Conservation (phyloP, 768 basidiomycete genomes). For the Boletus sp. region DNA sequence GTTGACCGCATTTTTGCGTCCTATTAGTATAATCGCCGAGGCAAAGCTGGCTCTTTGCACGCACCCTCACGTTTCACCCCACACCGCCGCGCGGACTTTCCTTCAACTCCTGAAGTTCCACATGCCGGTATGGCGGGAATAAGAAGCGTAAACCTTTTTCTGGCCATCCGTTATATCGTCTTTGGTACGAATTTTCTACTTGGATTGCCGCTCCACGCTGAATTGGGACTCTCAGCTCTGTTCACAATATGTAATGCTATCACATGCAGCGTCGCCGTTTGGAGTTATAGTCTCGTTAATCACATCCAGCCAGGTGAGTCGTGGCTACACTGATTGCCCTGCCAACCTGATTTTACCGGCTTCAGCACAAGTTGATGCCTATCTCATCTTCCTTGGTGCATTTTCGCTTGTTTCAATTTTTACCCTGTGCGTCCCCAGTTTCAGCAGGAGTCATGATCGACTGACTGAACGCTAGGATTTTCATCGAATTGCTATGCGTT, state of each 20-base stretch:
- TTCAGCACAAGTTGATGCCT: constrained; percentile 52
- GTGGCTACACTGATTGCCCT: neutral
- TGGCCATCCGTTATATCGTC: constrained; percentile 54
- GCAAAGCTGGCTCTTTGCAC: constrained; percentile 33
- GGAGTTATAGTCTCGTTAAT: constrained; percentile 59
- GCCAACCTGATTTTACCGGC: neutral
- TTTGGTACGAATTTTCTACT: constrained; percentile 44
- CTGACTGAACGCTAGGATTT: constrained; percentile 39
- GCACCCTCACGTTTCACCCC: constrained; percentile 1
- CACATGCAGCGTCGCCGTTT: constrained; percentile 62
- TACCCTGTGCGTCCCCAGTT: constrained; percentile 45
- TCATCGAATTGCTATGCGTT: constrained; percentile 54
- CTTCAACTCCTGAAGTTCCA: constrained; percentile 15
- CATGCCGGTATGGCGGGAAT: constrained; percentile 38
- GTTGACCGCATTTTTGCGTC: constrained; percentile 5
- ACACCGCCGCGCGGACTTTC: constrained; percentile 35
- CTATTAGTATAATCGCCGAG: constrained; percentile 1
- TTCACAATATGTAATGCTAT: constrained; percentile 67
- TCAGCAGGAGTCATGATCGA: neutral
- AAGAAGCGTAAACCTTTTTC: constrained; percentile 40
- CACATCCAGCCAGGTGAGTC: constrained; percentile 41
- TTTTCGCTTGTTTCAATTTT: constrained; percentile 58
- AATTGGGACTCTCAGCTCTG: constrained; percentile 39
- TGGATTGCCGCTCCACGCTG: neutral
- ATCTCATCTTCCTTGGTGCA: constrained; percentile 59